Evolutionary conservation across 208 protist genomes (phyloP).

Genomic region (Perkinsela sp.): DNA sequence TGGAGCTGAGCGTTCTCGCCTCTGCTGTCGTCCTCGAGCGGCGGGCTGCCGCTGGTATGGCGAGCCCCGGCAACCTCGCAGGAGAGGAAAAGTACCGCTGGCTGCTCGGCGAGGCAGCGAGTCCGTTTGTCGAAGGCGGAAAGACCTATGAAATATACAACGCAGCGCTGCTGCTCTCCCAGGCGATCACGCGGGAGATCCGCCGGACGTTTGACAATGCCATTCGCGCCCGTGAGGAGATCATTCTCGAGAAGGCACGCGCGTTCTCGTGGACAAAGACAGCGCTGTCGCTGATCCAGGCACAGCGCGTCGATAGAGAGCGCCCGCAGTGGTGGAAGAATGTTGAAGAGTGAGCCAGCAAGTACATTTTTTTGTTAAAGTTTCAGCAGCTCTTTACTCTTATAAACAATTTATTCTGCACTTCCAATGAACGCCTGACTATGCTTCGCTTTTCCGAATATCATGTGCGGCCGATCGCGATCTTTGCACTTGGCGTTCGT

Average conservation of each 20-base stretch:
- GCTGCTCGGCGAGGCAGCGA: background rate
- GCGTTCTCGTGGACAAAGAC: background rate
- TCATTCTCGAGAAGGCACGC: background rate
- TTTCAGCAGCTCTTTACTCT: too few relatives aligned
- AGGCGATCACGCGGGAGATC: background rate
- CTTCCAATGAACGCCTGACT: too few relatives aligned
- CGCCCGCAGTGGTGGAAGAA: background rate
- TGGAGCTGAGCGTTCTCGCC: slow-evolving; percentile 58
- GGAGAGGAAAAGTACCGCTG: background rate
- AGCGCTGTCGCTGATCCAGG: background rate
- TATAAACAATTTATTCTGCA: too few relatives aligned
- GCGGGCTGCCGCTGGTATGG: background rate
- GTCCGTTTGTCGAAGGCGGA: background rate
- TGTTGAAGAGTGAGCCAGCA: background rate
- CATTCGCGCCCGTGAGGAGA: background rate
- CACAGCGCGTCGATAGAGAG: background rate
- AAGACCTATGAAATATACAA: background rate
- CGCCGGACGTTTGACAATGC: background rate
- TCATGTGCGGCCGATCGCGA: too few relatives aligned
- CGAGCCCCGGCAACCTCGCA: background rate
- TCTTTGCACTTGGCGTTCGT: background rate
- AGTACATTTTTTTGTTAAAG: too few relatives aligned
- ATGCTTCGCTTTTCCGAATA: too few relatives aligned
- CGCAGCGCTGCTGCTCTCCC: background rate
- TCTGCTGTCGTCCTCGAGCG: background rate